Base-by-base conservation (phyloP, 108 stramenopile species). In the Cyclotella cryptica region DNA sequence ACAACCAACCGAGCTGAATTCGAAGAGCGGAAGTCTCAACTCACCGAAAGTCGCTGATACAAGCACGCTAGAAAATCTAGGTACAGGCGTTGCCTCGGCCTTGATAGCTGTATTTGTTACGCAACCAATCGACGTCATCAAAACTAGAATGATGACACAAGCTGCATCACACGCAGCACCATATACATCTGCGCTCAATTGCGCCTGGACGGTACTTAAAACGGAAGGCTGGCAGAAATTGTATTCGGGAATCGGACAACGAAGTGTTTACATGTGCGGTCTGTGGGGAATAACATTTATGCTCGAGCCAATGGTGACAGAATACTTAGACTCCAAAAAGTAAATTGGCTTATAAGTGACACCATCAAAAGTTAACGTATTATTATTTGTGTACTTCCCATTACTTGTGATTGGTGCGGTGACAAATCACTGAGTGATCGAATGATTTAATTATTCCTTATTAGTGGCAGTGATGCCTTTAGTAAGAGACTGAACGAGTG, bases 141-240 rank as follows among this genome's bases (percentile, higher is more conserved):
- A 92, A 74, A 92, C 91, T 6, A 47, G 91, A 27, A 88, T 92
- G 86, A 92, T 92, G 91, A 92, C 91, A 22, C 91, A 92, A 57
- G 89, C 88, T 4, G 81, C 91, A 46, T 84, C 85, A 0, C 83
- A 42, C n/a, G 75, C 75, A 13, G 51, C 84, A 5, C 91, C 89
- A 27, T 90, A 93, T 77, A 54, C 57, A 3, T 75, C 78, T 19
- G 86, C 88, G 15, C 18, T 90, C 21, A 85, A 93, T 76, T 93
- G 92, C 83, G 78, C 84, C 12, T 39, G 30, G 28, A 78, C 80
- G 13, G 86, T 93, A 28, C 15, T 86, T 18, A 57, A 71, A 51
- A 88, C 78, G 24, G 92, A 93, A 59, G 87, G 89, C 3, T 54
- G 71, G 55, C 44, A 44, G 28, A 80, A 77, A 22, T 70, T 92